phyloP scores from a whole-genome alignment of 2,329 filamentous ascomycete species.

The Cadophora sp. region DNA sequence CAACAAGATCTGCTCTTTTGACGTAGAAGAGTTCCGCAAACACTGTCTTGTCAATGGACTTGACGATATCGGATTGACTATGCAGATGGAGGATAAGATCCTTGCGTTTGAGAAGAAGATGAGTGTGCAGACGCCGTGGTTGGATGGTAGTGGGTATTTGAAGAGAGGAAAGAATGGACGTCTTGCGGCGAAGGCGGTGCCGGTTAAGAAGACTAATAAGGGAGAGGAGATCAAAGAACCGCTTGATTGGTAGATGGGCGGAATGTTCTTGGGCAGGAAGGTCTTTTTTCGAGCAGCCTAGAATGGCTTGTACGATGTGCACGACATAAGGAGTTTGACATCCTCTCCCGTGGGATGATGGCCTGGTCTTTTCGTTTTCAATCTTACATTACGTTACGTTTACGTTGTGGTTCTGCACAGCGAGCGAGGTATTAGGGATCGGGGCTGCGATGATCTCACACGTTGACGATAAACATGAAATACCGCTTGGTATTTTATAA shows the following conservation, averaged over 20 bases:
- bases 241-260: conserved; percentile 74
- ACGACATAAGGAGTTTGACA: conserved; percentile 7
- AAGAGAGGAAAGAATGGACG: conserved; percentile 62
- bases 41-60: conserved; percentile 93
- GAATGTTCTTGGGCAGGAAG: neutral
- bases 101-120: conserved; percentile 79
- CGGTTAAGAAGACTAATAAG: conserved; percentile 87
- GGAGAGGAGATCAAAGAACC: conserved; percentile 86
- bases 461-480: no score
- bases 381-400: neutral
- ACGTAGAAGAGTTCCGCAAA: conserved; percentile 92
- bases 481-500: no score
- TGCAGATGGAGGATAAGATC: conserved; percentile 92
- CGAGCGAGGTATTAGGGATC: neutral
- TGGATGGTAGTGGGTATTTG: conserved; percentile 87
- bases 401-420: neutral
- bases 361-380: neutral
- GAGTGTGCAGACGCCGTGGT: conserved; percentile 82
- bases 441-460: no score
- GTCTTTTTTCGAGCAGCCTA: neutral
- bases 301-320: conserved; percentile 13
- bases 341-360: neutral
- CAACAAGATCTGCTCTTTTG: conserved; percentile 77
- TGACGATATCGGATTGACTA: conserved; percentile 93
- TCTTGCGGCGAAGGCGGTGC: conserved; percentile 64